These are phyloP conservation scores for Immersiporthe knoxdaviesiana DNA, from an alignment of 2,329 filamentous ascomycete species.

Conservation along the genomic window DNA sequence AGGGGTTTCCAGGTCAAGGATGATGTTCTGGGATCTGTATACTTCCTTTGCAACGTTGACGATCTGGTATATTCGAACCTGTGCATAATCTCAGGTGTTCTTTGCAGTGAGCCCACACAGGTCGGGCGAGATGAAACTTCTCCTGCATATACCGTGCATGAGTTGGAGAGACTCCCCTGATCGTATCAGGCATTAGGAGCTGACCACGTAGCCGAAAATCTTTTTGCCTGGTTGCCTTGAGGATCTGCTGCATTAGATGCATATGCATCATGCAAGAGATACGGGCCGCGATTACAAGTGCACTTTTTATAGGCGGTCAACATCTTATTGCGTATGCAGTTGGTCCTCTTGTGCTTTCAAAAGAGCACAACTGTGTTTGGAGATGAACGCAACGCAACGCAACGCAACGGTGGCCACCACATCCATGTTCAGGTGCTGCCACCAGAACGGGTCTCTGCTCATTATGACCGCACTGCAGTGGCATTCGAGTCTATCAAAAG, in stretches of 20 bases:
- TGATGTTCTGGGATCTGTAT: neutral
- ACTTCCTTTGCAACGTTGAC: neutral
- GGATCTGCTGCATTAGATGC: neutral
- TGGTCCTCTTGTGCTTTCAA: neutral
- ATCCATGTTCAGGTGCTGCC: neutral
- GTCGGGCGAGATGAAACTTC: neutral
- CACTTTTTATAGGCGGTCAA: neutral
- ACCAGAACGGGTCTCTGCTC: neutral
- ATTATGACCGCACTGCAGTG: neutral
- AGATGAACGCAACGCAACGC: neutral
- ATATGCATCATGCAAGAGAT: neutral
- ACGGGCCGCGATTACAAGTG: neutral
- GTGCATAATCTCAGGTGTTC: too few relatives aligned
- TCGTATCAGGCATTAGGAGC: neutral
- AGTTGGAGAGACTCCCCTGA: neutral
- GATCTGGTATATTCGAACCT: too few relatives aligned
- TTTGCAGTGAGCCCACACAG: too few relatives aligned
- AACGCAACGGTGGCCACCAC: neutral
- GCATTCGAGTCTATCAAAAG: neutral
- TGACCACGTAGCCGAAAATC: neutral
- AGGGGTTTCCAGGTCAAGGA: neutral
- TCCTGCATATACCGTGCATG: neutral
- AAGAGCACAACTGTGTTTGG: neutral
- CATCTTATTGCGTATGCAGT: neutral
- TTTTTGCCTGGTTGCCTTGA: neutral